phyloP scores from a whole-genome alignment of 257 asterid genomes.

The Jacaranda copaia region DNA sequence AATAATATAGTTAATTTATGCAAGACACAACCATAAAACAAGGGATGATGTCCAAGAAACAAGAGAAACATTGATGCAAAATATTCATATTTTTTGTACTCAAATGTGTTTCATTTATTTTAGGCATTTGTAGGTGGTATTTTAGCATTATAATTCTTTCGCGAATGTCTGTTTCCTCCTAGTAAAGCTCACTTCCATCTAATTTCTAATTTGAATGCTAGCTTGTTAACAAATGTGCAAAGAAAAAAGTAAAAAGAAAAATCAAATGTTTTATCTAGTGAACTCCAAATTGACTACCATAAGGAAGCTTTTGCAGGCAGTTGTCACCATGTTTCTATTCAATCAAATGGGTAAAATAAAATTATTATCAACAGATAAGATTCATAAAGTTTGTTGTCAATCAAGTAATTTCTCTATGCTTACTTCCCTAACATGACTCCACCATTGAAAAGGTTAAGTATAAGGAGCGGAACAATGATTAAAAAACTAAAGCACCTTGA shows the following conservation, averaged over 20 bases:
- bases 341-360: not conserved
- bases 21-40: no score
- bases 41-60: no score
- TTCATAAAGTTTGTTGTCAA: not conserved
- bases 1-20: no score
- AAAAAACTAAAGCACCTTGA: constrained; percentile 65
- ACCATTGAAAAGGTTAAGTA: not conserved
- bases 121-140: no score
- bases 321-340: not conserved
- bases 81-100: no score
- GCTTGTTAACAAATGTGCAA: not conserved
- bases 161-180: not conserved
- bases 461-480: not conserved
- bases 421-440: not conserved
- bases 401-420: not conserved
- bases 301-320: constrained; percentile 12
- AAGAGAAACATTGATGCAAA: no score
- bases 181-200: not conserved
- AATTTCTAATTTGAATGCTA: not conserved
- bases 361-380: not conserved
- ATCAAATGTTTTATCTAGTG: not conserved
- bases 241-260: not conserved
- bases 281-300: not conserved
- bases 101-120: no score
- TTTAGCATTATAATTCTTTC: not conserved